Percentiles rank a stretch among this genome's conserved stretches.
These are phyloP conservation scores for Diatrype stigma DNA, from an alignment of 2,329 filamentous ascomycete species.

Conservation along the genomic window DNA sequence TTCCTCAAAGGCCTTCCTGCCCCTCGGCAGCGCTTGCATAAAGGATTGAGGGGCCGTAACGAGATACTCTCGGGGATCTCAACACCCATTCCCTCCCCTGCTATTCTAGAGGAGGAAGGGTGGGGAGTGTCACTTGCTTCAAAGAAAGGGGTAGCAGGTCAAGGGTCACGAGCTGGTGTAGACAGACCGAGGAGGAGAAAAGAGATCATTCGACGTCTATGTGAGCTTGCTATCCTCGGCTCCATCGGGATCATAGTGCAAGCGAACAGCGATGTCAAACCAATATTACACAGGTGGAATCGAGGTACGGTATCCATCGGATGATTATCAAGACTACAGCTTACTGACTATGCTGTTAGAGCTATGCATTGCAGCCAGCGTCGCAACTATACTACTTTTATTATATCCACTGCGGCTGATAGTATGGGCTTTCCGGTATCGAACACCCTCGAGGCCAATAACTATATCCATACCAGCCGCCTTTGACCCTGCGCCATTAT, in stretches of 20 bases:
- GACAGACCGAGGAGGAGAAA: conserved; percentile 41
- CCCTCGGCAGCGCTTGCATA: conserved; percentile 66
- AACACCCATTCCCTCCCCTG: conserved; percentile 51
- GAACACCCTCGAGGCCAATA: conserved; percentile 32
- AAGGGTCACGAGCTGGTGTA: conserved; percentile 22
- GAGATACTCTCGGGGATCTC: conserved; percentile 51
- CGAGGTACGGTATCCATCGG: conserved; percentile 36
- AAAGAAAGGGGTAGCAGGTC: conserved; percentile 19
- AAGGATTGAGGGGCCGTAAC: conserved; percentile 66
- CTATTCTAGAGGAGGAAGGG: conserved; percentile 39
- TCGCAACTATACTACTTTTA: conserved; percentile 35
- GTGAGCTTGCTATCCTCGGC: conserved; percentile 49
- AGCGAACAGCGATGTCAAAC: conserved; percentile 42
- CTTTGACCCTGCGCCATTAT: conserved; percentile 89
- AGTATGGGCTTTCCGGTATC: conserved; percentile 41
- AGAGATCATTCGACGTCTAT: conserved; percentile 47
- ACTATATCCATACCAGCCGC: conserved; percentile 59
- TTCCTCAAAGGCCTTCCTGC: conserved; percentile 82
- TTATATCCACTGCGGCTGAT: conserved; percentile 60
- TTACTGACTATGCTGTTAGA: conserved; percentile 32
- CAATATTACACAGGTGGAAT: conserved; percentile 42
- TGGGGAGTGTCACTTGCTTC: conserved; percentile 14
- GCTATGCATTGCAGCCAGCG: conserved; percentile 32
- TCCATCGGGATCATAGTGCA: conserved; percentile 46
- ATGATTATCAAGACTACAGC: conserved; percentile 2